phyloP scores from a whole-genome alignment of 371 early-diverging fungal genomes.

The Dichotomocladium elegans region DNA sequence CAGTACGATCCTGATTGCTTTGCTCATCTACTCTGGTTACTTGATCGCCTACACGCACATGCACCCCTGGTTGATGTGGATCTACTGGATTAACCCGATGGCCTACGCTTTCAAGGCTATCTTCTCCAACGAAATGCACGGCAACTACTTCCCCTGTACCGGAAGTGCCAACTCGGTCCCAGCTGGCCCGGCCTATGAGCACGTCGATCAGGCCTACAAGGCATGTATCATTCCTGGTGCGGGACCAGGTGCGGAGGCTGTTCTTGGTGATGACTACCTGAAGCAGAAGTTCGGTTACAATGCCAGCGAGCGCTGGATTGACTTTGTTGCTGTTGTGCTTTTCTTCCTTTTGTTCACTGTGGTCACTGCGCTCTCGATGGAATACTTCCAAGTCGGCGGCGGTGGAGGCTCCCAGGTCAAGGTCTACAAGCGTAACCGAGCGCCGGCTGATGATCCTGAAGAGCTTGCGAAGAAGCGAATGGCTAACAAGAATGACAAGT shows the following conservation, averaged over 20 bases:
- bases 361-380: slow-evolving; percentile 50
- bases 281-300: slow-evolving; percentile 35
- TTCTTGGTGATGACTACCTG: slow-evolving; percentile 53
- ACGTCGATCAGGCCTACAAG: slow-evolving; percentile 35
- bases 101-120: slow-evolving; percentile 66
- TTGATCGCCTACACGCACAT: slow-evolving; percentile 50
- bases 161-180: slow-evolving; percentile 35
- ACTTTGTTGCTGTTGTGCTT: slow-evolving; percentile 53
- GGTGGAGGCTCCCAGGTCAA: slow-evolving; percentile 53
- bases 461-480: slow-evolving; percentile 8
- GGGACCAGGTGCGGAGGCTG: slow-evolving; percentile 35
- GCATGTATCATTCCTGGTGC: slow-evolving; percentile 54
- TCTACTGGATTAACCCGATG: slow-evolving; percentile 68
- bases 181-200: slow-evolving; percentile 36
- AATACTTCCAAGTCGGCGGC: slow-evolving; percentile 48
- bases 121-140: slow-evolving; percentile 62
- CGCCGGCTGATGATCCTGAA: slow-evolving; percentile 24
- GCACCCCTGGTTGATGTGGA: slow-evolving; percentile 73
- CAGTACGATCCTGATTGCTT: slow-evolving; percentile 48
- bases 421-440: slow-evolving; percentile 48
- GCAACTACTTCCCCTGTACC: slow-evolving; percentile 32
- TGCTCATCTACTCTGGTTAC: slow-evolving; percentile 63
- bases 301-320: slow-evolving; percentile 51
- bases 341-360: slow-evolving; percentile 54
- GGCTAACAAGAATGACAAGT: neutral